Evolutionary conservation across 345 rosid species (phyloP), one percentile per base, ranked within the genome.

Genomic region (Euphorbia lathyris): DNA sequence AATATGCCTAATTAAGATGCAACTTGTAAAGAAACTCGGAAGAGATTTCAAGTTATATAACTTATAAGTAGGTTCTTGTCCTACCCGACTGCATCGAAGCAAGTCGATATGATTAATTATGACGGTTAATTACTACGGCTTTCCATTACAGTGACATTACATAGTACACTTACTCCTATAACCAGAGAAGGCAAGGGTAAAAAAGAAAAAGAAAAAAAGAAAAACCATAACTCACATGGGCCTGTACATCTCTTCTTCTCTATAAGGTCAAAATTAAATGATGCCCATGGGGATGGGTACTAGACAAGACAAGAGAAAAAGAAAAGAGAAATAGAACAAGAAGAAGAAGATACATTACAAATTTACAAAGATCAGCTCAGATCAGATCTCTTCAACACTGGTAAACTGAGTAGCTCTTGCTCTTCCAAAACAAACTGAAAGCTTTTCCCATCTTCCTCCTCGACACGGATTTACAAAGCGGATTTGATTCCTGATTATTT

Each of bases 381-480:
- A n/a, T 45, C 0, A 12, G 16, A 7, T 45, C n/a, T 52, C 51
- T 68, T 75, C 58, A 76, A 71, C 80, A 84, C 74, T 86, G 88
- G 78, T 69, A 84, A 58, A 87, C 71, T 9, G 94, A 89, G 75
- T 85, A 88, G 84, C 96, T 96, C 90, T 87, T 92, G 85, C 81
- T 88, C 90, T 89, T 96, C 93, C 96, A 89, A 19, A 90, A 82
- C 68, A 86, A 84, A 65, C 89, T 87, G n/a, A 88, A 83, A 36
- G 93, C 93, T 66, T 80, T 96, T 17, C 87, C 83, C 79, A 83
- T 73, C 80, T 79, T 96, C 77, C 91, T 85, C 68, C 89, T 82
- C 3, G 98, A 92, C 56, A 77, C 78, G 0, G 96, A 88, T 80
- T 90, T 96, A 60, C 87, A 86, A 29, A 76, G 69, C 9, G 84